Conservation (phyloP, 164 flowering plant genomes). For the Stephania cephalantha region DNA sequence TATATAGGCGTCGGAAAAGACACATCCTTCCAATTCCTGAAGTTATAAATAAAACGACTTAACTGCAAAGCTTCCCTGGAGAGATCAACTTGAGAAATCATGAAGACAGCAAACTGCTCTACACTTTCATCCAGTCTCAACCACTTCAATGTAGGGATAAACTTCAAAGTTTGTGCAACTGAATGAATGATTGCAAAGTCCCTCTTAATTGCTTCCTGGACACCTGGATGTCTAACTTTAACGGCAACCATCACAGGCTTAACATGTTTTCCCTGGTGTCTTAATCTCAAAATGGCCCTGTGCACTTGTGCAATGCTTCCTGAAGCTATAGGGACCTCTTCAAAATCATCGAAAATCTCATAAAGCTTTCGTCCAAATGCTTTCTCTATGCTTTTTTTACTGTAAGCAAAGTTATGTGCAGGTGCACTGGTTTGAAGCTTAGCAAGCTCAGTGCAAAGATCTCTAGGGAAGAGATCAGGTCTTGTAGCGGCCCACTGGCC, state of each 20-base stretch:
- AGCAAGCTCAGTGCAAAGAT: constrained; percentile 56
- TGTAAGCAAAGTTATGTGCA: constrained; percentile 53
- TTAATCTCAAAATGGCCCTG: constrained; percentile 53
- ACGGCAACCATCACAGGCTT: constrained; percentile 79
- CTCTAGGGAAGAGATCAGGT: constrained; percentile 75
- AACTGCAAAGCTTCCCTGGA: constrained; percentile 88
- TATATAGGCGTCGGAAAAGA: constrained; percentile 81
- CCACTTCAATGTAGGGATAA: constrained; percentile 65
- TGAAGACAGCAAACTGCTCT: constrained; percentile 75
- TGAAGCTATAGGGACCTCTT: constrained; percentile 77
- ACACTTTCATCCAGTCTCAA: constrained; percentile 81
- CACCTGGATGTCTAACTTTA: constrained; percentile 87
- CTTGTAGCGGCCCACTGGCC: constrained; percentile 91
- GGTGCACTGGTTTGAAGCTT: constrained; percentile 74
- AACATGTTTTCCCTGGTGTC: constrained; percentile 41
- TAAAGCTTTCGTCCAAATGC: constrained; percentile 63
- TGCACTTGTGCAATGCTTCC: constrained; percentile 90
- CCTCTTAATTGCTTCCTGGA: constrained; percentile 69
- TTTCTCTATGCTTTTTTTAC: constrained; percentile 52
- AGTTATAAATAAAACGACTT: constrained; percentile 75
- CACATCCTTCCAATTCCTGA: constrained; percentile 73
- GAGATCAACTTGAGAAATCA: constrained; percentile 92
- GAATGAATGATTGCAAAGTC: constrained; percentile 58
- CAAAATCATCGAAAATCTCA: constrained; percentile 74
- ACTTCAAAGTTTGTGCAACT: constrained; percentile 51